Percentiles rank a stretch among this genome's conserved stretches.
phyloP scores from a whole-genome alignment of 441 rosid species.

The Populus hybrid region DNA sequence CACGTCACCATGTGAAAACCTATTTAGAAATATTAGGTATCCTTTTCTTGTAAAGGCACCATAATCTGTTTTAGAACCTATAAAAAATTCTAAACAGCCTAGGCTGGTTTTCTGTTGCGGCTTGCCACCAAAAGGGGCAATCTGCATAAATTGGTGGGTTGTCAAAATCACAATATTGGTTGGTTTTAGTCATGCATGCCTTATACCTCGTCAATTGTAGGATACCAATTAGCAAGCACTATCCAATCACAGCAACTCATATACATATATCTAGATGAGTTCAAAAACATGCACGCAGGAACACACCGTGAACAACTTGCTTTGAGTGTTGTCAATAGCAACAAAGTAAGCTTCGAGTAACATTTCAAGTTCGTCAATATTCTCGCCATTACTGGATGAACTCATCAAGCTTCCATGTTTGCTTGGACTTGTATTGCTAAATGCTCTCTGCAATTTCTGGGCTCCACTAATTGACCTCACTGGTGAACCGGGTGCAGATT shows the following conservation, averaged over 20 bases:
- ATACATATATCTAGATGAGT: constrained; percentile 9
- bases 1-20: neutral
- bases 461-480: constrained; percentile 49
- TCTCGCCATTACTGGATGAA: constrained; percentile 57
- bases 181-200: neutral
- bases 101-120: neutral
- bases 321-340: constrained; percentile 69
- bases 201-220: neutral
- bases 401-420: constrained; percentile 67
- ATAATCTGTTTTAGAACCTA: neutral
- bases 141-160: neutral
- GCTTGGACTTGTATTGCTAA: constrained; percentile 70
- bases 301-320: constrained; percentile 78
- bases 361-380: constrained; percentile 95
- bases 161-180: neutral
- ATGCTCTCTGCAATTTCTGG: constrained; percentile 75
- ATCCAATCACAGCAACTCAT: constrained; percentile 2
- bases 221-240: neutral
- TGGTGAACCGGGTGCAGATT: constrained; percentile 91
- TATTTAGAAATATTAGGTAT: neutral
- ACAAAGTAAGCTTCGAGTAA: constrained; percentile 92
- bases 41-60: neutral
- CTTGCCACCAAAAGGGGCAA: neutral
- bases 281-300: constrained; percentile 2
- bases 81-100: neutral